These are phyloP conservation scores for Leishmania martiniquensis DNA, from an alignment of 208 protist species.

Conservation along the genomic window DNA sequence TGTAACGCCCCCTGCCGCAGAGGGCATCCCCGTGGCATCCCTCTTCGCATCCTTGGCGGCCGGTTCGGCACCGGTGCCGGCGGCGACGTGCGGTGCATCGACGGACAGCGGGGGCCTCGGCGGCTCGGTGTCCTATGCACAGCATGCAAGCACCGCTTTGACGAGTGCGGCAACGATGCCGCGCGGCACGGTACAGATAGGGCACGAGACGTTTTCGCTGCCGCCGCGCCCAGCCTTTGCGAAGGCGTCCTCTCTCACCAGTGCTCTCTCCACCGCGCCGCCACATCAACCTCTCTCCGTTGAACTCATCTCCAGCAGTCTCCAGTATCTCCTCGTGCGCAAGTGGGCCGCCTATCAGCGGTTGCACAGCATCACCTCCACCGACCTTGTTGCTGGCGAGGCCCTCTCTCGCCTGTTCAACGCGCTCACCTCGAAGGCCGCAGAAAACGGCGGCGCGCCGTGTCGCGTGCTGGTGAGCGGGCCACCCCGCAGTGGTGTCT, in stretches of 20 bases:
- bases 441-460: not conserved
- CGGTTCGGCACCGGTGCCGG: not conserved
- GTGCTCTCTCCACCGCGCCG: not conserved
- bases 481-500: constrained; percentile 69
- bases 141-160: not conserved
- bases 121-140: not conserved
- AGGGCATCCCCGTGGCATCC: not conserved
- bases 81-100: not conserved
- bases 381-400: constrained; percentile 27
- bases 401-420: constrained; percentile 18
- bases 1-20: not conserved
- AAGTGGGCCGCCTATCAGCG: constrained; percentile 36
- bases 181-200: constrained; percentile 29
- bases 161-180: not conserved
- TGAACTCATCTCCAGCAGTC: constrained; percentile 19
- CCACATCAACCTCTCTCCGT: constrained; percentile 17
- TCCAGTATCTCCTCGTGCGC: constrained; percentile 34
- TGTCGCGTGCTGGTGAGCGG: constrained; percentile 61
- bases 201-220: constrained; percentile 10
- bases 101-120: not conserved
- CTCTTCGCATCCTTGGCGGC: not conserved
- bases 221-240: constrained; percentile 27
- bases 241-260: not conserved
- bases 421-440: not conserved
- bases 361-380: constrained; percentile 22